phyloP scores from a whole-genome alignment of 2,329 filamentous ascomycete genomes.

The Dendrostoma leiphaemia region DNA sequence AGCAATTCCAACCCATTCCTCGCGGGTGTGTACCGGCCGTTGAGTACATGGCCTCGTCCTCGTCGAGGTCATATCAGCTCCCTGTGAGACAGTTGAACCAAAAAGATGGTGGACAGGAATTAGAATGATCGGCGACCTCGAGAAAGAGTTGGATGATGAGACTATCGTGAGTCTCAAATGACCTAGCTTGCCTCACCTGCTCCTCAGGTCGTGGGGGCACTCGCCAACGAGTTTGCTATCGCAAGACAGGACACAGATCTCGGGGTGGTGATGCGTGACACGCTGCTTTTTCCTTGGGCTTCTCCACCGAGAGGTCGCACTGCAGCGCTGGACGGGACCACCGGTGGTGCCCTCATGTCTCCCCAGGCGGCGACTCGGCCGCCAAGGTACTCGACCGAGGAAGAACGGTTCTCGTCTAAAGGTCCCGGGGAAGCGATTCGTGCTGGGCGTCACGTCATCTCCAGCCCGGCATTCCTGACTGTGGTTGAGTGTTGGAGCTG shows the following conservation, averaged over 20 bases:
- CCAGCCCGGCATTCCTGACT: conserved; percentile 17
- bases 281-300: conserved; percentile 16
- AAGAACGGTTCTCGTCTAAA: conserved; percentile 4
- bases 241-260: conserved; percentile 12
- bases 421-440: conserved; percentile 1
- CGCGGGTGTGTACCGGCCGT: conserved; percentile 8
- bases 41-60: conserved; percentile 10
- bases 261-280: conserved; percentile 16
- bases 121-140: conserved; percentile 15
- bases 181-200: neutral
- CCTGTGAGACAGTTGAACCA: neutral
- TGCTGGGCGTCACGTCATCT: conserved; percentile 17
- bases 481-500: conserved; percentile 2
- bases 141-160: neutral
- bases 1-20: conserved; percentile 17
- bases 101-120: neutral
- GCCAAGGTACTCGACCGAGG: conserved; percentile 1
- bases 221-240: neutral
- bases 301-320: conserved; percentile 15
- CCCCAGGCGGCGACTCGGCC: conserved; percentile 1
- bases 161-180: conserved; percentile 1
- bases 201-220: neutral
- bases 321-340: conserved; percentile 3
- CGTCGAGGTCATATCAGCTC: conserved; percentile 12
- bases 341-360: conserved; percentile 13